Base-by-base conservation (phyloP, 1,284 basidiomycete species). In the Cutaneotrichosporon sp. region DNA sequence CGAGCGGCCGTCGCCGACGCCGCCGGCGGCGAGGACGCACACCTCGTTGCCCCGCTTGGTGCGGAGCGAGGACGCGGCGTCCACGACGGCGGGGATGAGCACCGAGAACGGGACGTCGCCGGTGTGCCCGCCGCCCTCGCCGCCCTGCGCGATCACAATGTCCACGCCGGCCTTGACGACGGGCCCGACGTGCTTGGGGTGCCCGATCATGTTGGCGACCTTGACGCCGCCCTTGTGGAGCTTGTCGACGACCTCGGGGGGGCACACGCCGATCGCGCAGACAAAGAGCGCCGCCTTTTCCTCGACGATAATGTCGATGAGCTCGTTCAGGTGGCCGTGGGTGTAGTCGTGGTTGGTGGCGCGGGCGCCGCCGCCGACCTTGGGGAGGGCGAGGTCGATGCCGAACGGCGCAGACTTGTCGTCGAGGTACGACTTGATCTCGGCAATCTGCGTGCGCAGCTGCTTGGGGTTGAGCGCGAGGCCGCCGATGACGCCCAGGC, bases 191-290 rank as follows among this genome's bases (percentile, higher is more conserved):
- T 94, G 92, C 76, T 91, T 93, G 3, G 90, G 90, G 76, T 91
- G 89, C 14, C 91, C 92, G 66, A 95, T 88, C 91, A 95, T 95
- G 81, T 87, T 53, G 94, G 91, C 25, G 80, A 92, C 84, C 45
- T 86, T 83, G 66, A 94, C 92, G 11, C 89, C 88, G 9, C 89
- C 89, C 66, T 84, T 80, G 81, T 95, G 92, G 34, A 95, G 82
- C 71, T 82, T 85, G 38, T 92, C 89, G 36, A 95, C 90, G 27
- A 84, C 87, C 64, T 85, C 83, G 68, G 84, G 85, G 2, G 92
- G 90, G 1, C 92, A 92, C 3, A 94, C 87, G 67, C 92, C 92
- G 47, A 82, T 77, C 14, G 81, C 92, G 69, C 88, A 93, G 58
- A 95, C 92, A 75, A 95, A 95, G 7, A 95, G 84, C 25, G 84